phyloP scores from a whole-genome alignment of 139 green algal genomes.

The Chlamydomonas urium region DNA sequence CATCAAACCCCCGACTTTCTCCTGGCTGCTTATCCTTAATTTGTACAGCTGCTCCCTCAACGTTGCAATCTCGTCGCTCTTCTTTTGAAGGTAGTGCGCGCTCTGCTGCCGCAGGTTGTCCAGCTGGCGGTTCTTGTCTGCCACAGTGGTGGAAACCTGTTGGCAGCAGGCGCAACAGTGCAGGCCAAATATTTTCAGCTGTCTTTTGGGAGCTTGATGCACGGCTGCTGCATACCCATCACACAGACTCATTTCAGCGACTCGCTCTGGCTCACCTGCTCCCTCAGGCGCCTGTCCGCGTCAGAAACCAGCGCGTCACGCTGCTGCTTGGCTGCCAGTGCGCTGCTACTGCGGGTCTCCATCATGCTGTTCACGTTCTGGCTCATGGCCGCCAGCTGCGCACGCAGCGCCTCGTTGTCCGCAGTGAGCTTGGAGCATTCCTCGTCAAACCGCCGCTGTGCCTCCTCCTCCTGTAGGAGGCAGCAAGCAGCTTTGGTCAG shows the following conservation, averaged over 20 bases:
- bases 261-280: not conserved
- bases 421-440: not conserved
- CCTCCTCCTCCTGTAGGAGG: constrained; percentile 5
- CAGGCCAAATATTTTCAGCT: too few relatives aligned
- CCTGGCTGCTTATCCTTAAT: too few relatives aligned
- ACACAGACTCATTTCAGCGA: too few relatives aligned
- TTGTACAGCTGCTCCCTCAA: constrained; percentile 17
- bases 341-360: not conserved
- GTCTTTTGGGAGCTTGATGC: too few relatives aligned
- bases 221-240: too few relatives aligned
- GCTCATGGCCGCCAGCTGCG: constrained; percentile 10
- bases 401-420: constrained; percentile 10
- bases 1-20: too few relatives aligned
- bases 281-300: not conserved
- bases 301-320: not conserved
- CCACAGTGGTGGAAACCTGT: not conserved
- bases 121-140: constrained; percentile 23
- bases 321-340: not conserved
- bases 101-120: constrained; percentile 40
- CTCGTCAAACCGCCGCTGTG: not conserved
- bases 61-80: constrained; percentile 12
- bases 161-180: too few relatives aligned
- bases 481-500: too few relatives aligned
- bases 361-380: not conserved
- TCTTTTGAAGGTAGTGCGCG: constrained; percentile 15